Conservation (phyloP, 2,329 filamentous ascomycete genomes). For the Achaetomium macrosporum region DNA sequence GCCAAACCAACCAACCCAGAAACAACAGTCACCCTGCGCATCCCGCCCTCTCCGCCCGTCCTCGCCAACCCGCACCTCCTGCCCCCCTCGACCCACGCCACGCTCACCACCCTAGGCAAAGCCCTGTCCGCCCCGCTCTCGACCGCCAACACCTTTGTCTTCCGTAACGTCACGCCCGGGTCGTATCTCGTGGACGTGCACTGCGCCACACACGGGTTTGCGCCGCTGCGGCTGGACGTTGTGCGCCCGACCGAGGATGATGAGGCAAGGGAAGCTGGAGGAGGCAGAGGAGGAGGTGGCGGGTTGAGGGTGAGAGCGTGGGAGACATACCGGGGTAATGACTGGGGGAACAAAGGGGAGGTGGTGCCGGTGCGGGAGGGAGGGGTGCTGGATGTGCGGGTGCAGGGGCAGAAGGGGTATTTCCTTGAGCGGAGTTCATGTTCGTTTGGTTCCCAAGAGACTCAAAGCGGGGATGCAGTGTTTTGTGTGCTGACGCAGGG, state of each 20-base stretch:
- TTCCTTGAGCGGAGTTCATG: slow-evolving; percentile 71
- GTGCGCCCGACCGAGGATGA: slow-evolving; percentile 27
- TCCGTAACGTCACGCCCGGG: slow-evolving; percentile 62
- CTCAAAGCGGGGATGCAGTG: neutral
- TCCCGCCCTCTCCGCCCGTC: slow-evolving; percentile 31
- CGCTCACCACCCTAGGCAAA: slow-evolving; percentile 40
- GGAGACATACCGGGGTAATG: slow-evolving; percentile 84
- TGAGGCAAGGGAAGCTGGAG: slow-evolving; percentile 14
- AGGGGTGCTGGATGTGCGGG: slow-evolving; percentile 55
- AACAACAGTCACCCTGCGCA: slow-evolving; percentile 42
- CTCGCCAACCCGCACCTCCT: slow-evolving; percentile 48
- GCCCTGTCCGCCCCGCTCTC: slow-evolving; percentile 56
- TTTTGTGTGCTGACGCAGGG: neutral
- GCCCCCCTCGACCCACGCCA: slow-evolving; percentile 62
- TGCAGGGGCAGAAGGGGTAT: slow-evolving; percentile 62
- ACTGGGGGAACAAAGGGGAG: slow-evolving; percentile 83
- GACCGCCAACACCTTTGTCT: slow-evolving; percentile 65
- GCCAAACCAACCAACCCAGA: slow-evolving; percentile 27
- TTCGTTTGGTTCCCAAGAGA: slow-evolving; percentile 39
- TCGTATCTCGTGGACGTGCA: slow-evolving; percentile 81
- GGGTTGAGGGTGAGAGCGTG: slow-evolving; percentile 57
- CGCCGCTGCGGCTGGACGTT: slow-evolving; percentile 75
- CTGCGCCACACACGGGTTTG: slow-evolving; percentile 67
- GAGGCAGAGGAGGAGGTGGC: slow-evolving; percentile 23
- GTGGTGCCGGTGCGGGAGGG: slow-evolving; percentile 39